Evolutionary conservation across 176 grass and related monocot genomes (phyloP).

Genomic region (Rhynchospora tenuis): DNA sequence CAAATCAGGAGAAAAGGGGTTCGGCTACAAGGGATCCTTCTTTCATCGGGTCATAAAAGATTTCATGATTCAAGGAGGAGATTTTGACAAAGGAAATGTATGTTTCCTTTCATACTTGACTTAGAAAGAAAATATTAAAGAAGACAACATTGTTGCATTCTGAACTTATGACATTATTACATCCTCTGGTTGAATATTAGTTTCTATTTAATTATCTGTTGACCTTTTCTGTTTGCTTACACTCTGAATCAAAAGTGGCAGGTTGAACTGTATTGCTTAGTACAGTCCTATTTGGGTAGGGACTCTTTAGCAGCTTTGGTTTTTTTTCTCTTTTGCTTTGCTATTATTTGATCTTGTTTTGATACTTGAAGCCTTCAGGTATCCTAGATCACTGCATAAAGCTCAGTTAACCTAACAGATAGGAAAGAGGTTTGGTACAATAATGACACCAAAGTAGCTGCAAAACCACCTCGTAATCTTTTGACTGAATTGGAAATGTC

Average conservation of each 20-base stretch:
- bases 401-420: background rate
- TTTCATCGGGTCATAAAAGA: conserved; percentile 92
- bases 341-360: background rate
- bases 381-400: background rate
- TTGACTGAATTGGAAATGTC: conserved; percentile 9
- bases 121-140: background rate
- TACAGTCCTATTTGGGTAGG: background rate
- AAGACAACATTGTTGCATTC: background rate
- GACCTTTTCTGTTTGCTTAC: no score
- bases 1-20: conserved; percentile 75
- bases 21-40: conserved; percentile 78
- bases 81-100: conserved; percentile 96
- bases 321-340: background rate
- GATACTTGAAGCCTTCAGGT: background rate
- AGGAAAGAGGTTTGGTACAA: background rate
- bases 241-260: background rate
- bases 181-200: background rate
- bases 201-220: no score
- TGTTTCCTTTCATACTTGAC: conserved; percentile 11
- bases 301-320: background rate
- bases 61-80: conserved; percentile 99
- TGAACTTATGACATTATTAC: background rate
- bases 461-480: background rate
- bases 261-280: background rate
- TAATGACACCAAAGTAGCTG: background rate